Base-by-base conservation (phyloP, 2,329 filamentous ascomycete species). In the Trichoderma cornu-damae region DNA sequence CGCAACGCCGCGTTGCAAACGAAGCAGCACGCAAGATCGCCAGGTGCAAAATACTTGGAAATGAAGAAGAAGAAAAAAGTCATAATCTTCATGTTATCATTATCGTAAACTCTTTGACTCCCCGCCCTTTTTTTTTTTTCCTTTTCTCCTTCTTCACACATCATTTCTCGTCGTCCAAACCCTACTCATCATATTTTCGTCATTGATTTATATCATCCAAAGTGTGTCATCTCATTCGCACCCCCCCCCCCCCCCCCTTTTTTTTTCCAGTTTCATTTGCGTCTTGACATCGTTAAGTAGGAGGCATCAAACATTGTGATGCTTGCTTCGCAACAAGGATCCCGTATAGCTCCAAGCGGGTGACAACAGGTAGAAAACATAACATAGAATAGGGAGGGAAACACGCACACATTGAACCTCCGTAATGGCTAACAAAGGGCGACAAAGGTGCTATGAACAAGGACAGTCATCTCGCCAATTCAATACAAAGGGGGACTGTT, bases 41-140 rank as follows among this genome's bases (percentile, higher is more conserved):
- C 8, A 5, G n/a, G 18, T 28, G 7, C n/a, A 3, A 34, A 26
- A 18, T 4, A 35, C 28, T 26, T 28, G 14, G 14, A 40, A 34
- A 56, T 16, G 34, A 49, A n/a, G n/a, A n/a, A n/a, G 30, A 42
- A 12, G 8, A 12, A 34, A 20, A 56, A 35, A 38, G 28, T 56
- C 44, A 37, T 57, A 32, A 47, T 55, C 32, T 38, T 55, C 50
- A 46, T 54, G n/a, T 46, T 26, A 56, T 59, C 57, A 26, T 59
- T 44, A 59, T 49, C 57, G 40, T 59, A 49, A 58, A 50, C 30
- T 59, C 51, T 38, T 26, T 16, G 30, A n/a, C 28, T 34, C n/a
- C n/a, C n/a, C n/a, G n/a, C n/a, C n/a, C n/a, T 47, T 47, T 57
- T 58, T 43, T 53, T 18, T 6, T 38, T 53, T 40, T 40, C 12